Evolutionary conservation across 805 yeast genomes (phyloP), one percentile per base, ranked within the genome.

Genomic region (Candida sanyiensis): DNA sequence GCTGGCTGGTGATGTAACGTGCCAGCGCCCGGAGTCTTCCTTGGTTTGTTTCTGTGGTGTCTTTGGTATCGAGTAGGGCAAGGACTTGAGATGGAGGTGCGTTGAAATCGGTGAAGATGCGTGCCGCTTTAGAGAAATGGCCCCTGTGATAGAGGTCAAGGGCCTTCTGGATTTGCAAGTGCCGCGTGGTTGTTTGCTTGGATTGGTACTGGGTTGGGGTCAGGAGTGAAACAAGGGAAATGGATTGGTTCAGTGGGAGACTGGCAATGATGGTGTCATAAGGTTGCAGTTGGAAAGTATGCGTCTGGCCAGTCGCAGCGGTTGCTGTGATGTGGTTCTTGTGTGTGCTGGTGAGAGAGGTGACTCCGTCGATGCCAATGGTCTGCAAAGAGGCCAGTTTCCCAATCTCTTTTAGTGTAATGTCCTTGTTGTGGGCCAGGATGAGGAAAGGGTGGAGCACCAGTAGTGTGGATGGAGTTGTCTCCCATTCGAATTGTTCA

Each of bases 71-170:
- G 13, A 31, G 8, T 8, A 31, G 34, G 4, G 18, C n/a, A 13
- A 31, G 19, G 0, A 80, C 73, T 4, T 61, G 51, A 26, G 70
- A 66, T 0, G 87, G 87, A 1, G 81, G 72, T 0, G 86, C 83
- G 51, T 78, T 60, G 38, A 65, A 76, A 19, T 71, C 71, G 5
- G 69, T 68, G 38, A 80, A 77, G 13, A 68, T 51, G 6, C 48
- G 45, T 18, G 75, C 59, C 1, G 80, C 67, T 8, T 55, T 43
- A 5, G 56, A 56, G 32, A 59, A 63, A 4, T 61, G 46, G 5
- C 52, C 52, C 4, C 49, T 43, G 2, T 52, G 27, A 35, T 64
- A 62, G 18, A 70, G 36, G 4, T 57, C 45, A 5, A 56, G 46
- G 0, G 70, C 80, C 18, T 60, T 57, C 19, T 57, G 44, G 19